Conservation (phyloP, 176 grass and related monocot species). For the Aegilops umbellulata region DNA sequence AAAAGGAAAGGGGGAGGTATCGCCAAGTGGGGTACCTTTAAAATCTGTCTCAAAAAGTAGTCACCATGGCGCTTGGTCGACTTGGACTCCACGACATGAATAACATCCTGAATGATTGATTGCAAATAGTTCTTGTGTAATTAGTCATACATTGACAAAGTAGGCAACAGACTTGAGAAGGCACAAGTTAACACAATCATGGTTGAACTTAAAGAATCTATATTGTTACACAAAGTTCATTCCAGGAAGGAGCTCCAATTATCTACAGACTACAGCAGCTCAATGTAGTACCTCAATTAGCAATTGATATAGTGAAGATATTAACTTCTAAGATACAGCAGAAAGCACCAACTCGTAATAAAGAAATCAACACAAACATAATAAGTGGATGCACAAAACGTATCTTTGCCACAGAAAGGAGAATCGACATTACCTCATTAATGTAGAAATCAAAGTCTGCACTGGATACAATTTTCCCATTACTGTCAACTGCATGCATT, state of each 20-base stretch:
- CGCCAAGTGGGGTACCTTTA: slow-evolving; percentile 55
- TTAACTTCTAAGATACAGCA: neutral
- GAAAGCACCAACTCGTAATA: neutral
- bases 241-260: neutral
- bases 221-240: neutral
- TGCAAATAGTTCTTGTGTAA: neutral
- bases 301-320: neutral
- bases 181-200: neutral
- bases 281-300: neutral
- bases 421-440: slow-evolving; percentile 47
- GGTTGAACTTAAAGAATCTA: neutral
- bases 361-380: neutral
- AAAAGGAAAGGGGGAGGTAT: neutral
- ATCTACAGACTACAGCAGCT: neutral
- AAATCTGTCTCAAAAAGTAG: slow-evolving; percentile 95
- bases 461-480: slow-evolving; percentile 86
- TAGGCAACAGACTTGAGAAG: neutral
- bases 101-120: slow-evolving; percentile 54
- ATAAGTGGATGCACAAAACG: neutral
- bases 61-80: slow-evolving; percentile 70
- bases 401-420: neutral
- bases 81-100: slow-evolving; percentile 89
- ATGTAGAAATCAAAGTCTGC: slow-evolving; percentile 93
- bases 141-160: neutral
- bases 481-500: slow-evolving; percentile 87